Base-by-base conservation (phyloP, 2,329 filamentous ascomycete genomes). In the Diplodia corticola region DNA sequence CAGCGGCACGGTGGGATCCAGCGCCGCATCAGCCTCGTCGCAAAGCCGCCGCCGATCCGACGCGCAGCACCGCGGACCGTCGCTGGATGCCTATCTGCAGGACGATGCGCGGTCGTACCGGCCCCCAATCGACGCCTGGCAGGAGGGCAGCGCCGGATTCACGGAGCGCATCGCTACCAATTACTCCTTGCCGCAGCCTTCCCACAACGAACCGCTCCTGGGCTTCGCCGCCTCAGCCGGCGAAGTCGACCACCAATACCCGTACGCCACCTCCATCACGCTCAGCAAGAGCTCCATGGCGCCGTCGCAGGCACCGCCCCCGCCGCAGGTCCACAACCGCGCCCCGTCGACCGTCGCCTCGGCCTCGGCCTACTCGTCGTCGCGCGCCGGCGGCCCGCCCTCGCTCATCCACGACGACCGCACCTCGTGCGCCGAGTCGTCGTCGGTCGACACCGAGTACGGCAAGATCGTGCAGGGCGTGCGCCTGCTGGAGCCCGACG, bases 391-490 rank as follows among this genome's bases (percentile, higher is more conserved):
- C 55, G 44, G n/a, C 30, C 33, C 55, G 46, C 64, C 64, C 33
- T 66, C 64, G 46, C 64, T 66, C 30, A 17, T 33, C 54, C n/a
- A 44, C 37, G 30, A 66, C 54, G 64, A 66, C 54, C 13, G 17
- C 22, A n/a, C 40, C 63, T 66, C 64, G 22, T 24, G 12, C 30
- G 20, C 55, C 33, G 54, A 66, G n/a, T 61, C 54, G 48, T 61
- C 54, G 48, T 74, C 72, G 13, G 69, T 77, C 22, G 71, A 71
- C 57, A 76, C 73, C 0, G 70, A 67, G 1, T 68, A 74, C 9
- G 72, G 44, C 26, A 22, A 69, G 24, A 70, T 71, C 26, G 63
- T 72, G 24, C 66, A 70, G n/a, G 69, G 71, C 53, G 66, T 26
- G 54, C 69, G 68, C 3, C 46, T 74, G 67, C 70, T 76, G 1